These are phyloP conservation scores for Herpetospermum pedunculosum DNA, from an alignment of 306 rosid species.

Conservation along the genomic window DNA sequence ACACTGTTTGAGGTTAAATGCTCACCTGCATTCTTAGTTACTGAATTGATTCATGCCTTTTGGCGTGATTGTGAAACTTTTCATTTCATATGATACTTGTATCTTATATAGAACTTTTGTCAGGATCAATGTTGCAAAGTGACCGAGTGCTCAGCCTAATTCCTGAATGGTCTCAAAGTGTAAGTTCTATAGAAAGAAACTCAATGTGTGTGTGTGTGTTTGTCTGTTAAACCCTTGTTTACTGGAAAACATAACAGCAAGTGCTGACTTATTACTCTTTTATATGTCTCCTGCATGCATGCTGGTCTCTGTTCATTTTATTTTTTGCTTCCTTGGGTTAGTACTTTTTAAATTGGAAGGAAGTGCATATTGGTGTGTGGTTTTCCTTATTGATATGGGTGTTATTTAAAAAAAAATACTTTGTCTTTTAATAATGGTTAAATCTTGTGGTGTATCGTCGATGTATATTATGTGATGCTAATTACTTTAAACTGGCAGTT, in stretches of 20 bases:
- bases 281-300: neutral
- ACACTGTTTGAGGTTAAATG: neutral
- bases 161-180: slow-evolving; percentile 86
- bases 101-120: slow-evolving; percentile 11
- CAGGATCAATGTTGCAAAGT: slow-evolving; percentile 58
- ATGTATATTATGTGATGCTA: neutral
- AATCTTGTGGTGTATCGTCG: neutral
- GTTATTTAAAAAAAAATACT: neutral
- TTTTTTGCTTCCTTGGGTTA: neutral
- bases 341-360: neutral
- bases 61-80: slow-evolving; percentile 1
- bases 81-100: slow-evolving; percentile 8
- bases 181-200: slow-evolving; percentile 31
- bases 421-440: neutral
- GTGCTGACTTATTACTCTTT: neutral
- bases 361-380: neutral
- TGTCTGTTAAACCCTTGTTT: neutral
- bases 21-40: neutral
- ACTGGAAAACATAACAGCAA: neutral
- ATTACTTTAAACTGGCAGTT: neutral
- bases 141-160: slow-evolving; percentile 67
- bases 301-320: neutral
- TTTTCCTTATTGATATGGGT: neutral
- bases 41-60: neutral
- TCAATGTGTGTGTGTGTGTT: slow-evolving; percentile 8